Evolutionary conservation across 176 grass and related monocot genomes (phyloP).

Genomic region (Miscanthus lutarioriparius): DNA sequence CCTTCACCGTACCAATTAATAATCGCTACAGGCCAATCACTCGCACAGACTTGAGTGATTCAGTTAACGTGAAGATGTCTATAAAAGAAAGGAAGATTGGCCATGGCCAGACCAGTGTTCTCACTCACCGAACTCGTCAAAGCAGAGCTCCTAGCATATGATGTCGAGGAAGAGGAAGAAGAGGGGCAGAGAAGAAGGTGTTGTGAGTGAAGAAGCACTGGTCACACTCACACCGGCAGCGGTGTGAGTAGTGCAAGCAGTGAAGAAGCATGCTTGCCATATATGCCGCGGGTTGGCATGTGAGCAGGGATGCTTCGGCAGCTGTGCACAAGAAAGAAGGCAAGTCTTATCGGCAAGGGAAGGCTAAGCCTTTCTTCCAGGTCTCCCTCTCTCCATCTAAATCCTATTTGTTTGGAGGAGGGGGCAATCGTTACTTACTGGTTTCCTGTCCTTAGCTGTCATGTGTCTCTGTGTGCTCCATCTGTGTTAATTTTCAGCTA

Average conservation of each 20-base stretch:
- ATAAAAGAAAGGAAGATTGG: conserved; percentile 36
- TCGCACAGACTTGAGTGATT: neutral
- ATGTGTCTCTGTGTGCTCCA: neutral
- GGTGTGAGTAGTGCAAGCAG: neutral
- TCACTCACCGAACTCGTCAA: neutral
- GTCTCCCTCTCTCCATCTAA: conserved; percentile 67
- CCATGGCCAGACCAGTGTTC: conserved; percentile 30
- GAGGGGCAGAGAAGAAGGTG: conserved; percentile 18
- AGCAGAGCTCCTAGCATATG: neutral
- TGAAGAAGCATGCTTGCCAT: conserved; percentile 39
- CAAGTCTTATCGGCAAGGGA: conserved; percentile 81
- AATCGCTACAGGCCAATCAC: conserved; percentile 28
- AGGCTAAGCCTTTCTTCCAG: conserved; percentile 84
- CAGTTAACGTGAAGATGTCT: conserved; percentile 21
- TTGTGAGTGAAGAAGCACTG: neutral
- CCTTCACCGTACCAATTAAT: conserved; percentile 13
- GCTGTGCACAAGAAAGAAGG: conserved; percentile 49
- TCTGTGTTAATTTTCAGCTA: conserved; percentile 6
- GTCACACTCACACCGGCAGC: neutral
- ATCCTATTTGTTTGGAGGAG: conserved; percentile 37
- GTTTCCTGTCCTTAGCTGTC: neutral
- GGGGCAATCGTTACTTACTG: conserved; percentile 26
- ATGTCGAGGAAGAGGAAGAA: conserved; percentile 53
- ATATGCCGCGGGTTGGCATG: conserved; percentile 1
- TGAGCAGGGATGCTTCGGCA: conserved; percentile 29